phyloP scores from a whole-genome alignment of 345 rosid genomes.

The Ceriops zippeliana region DNA sequence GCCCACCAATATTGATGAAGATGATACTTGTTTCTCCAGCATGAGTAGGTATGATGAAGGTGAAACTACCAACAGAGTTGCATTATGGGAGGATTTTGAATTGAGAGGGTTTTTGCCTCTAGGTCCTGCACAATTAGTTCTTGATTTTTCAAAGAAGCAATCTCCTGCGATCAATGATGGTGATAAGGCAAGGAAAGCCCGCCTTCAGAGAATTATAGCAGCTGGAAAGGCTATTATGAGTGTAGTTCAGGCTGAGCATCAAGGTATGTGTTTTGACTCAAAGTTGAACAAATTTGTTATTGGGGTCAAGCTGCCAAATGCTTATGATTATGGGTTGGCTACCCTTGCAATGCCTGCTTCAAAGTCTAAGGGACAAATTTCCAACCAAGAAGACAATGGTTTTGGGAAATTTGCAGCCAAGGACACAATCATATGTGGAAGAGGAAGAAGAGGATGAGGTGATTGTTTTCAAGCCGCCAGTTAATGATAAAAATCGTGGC shows the following conservation, averaged over 20 bases:
- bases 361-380: constrained; percentile 31
- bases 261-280: constrained; percentile 59
- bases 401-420: constrained; percentile 30
- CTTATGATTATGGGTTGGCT: constrained; percentile 34
- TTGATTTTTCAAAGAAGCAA: constrained; percentile 76
- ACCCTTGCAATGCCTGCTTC: constrained; percentile 24
- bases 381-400: constrained; percentile 29
- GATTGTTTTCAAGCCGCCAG: constrained; percentile 85
- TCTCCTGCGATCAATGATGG: constrained; percentile 52
- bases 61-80: constrained; percentile 80
- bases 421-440: constrained; percentile 37
- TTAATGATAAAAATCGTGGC: constrained; percentile 53
- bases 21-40: constrained; percentile 73
- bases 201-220: constrained; percentile 67
- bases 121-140: constrained; percentile 75
- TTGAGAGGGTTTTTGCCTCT: constrained; percentile 85
- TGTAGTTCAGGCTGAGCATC: constrained; percentile 52
- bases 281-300: constrained; percentile 61
- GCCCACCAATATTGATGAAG: constrained; percentile 58
- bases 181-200: constrained; percentile 59
- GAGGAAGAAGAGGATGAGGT: constrained; percentile 91
- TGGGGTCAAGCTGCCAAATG: constrained; percentile 47
- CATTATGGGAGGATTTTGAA: constrained; percentile 92
- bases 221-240: constrained; percentile 76
- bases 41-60: constrained; percentile 91